Conservation (phyloP, 2,329 filamentous ascomycete genomes). For the Fusarium papillatum region DNA sequence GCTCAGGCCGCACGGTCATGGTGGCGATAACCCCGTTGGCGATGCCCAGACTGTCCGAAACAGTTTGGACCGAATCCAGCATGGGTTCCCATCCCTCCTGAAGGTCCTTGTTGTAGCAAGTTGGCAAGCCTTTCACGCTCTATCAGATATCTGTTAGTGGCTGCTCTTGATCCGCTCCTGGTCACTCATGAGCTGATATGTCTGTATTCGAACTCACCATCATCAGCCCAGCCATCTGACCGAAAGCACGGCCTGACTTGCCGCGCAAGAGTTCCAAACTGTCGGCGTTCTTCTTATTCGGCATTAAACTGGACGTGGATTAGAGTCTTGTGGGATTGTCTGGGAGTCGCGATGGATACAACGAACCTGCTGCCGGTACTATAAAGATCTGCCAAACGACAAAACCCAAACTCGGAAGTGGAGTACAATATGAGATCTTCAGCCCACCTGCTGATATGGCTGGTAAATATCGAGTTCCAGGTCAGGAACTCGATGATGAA, state of each 20-base stretch:
- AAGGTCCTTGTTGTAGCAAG: slow-evolving; percentile 83
- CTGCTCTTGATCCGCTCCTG: slow-evolving; percentile 43
- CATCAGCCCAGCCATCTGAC: slow-evolving; percentile 69
- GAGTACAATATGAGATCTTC: slow-evolving; percentile 77
- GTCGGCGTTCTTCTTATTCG: slow-evolving; percentile 42
- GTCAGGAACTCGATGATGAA: slow-evolving; percentile 81
- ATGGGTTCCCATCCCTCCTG: slow-evolving; percentile 84
- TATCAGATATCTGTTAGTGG: slow-evolving; percentile 43
- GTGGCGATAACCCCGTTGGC: slow-evolving; percentile 81
- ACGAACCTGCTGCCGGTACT: slow-evolving; percentile 37
- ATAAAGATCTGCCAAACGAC: slow-evolving; percentile 41
- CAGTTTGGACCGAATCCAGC: slow-evolving; percentile 81
- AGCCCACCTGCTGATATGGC: slow-evolving; percentile 78
- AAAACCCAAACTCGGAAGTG: slow-evolving; percentile 41
- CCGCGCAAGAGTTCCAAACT: slow-evolving; percentile 43
- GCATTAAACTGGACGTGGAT: slow-evolving; percentile 31
- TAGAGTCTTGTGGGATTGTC: slow-evolving; percentile 28
- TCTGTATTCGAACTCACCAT: slow-evolving; percentile 56
- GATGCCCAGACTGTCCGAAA: slow-evolving; percentile 81
- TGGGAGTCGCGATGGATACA: slow-evolving; percentile 50
- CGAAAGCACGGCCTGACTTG: slow-evolving; percentile 43
- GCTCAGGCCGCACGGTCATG: slow-evolving; percentile 73
- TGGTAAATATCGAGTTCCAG: slow-evolving; percentile 78
- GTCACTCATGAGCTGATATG: slow-evolving; percentile 42
- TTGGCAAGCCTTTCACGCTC: slow-evolving; percentile 73